Percentiles rank a stretch among this genome's conserved stretches.
Conservation (phyloP, 2,329 filamentous ascomycete genomes). For the Monilinia fructigena region DNA sequence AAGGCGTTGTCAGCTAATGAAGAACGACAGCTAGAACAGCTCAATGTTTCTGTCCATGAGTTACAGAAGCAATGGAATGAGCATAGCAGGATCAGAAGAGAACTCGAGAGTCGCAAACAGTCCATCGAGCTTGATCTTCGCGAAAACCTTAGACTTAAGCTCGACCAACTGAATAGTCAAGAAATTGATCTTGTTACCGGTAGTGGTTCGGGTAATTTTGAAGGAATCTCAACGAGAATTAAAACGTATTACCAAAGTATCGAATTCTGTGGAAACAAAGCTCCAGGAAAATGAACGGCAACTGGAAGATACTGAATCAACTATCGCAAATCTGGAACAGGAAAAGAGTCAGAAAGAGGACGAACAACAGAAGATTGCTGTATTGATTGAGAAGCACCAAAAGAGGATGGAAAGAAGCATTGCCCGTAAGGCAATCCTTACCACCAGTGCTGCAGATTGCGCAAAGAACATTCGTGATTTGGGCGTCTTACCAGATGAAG, state of each 20-base stretch:
- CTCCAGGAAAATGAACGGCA: conserved; percentile 72
- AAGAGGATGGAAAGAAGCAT: conserved; percentile 90
- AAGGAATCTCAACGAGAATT: conserved; percentile 80
- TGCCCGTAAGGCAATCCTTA: conserved; percentile 79
- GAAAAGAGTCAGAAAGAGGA: conserved; percentile 64
- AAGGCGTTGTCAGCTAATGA: conserved; percentile 82
- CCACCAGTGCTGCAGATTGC: conserved; percentile 74
- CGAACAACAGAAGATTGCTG: conserved; percentile 71
- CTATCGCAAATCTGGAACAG: conserved; percentile 43
- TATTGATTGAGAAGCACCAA: conserved; percentile 79
- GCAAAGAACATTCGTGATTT: conserved; percentile 88
- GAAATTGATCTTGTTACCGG: conserved; percentile 67
- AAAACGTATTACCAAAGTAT: conserved; percentile 68
- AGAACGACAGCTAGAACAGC: conserved; percentile 72
- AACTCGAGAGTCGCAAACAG: conserved; percentile 77
- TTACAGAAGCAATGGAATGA: conserved; percentile 76
- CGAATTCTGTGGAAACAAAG: conserved; percentile 65
- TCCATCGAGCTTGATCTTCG: conserved; percentile 82
- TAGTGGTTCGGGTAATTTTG: conserved; percentile 61
- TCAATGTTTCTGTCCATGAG: conserved; percentile 68
- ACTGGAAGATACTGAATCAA: conserved; percentile 56
- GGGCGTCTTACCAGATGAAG: conserved; percentile 89
- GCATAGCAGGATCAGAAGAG: conserved; percentile 68
- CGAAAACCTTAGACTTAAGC: conserved; percentile 82
- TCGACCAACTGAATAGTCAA: conserved; percentile 80